Evolutionary conservation across 2,329 filamentous ascomycete genomes (phyloP).

Genomic region (Curvularia spicifera): DNA sequence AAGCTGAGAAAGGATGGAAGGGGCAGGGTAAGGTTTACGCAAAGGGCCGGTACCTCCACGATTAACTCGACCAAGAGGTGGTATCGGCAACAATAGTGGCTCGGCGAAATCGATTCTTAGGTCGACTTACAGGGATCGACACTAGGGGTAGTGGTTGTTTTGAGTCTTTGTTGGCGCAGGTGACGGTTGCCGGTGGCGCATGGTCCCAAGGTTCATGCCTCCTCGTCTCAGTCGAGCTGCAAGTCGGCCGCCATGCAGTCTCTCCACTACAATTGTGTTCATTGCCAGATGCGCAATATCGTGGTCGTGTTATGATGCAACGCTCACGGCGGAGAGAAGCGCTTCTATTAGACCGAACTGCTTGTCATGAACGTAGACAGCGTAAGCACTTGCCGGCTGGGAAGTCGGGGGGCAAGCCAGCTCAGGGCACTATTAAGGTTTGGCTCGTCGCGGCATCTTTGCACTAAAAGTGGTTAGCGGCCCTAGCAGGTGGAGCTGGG

Average conservation of each 20-base stretch:
- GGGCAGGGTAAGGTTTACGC: not conserved
- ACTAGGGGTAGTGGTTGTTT: not conserved
- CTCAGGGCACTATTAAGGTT: not conserved
- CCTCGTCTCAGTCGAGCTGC: not conserved
- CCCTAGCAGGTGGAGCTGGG: not conserved
- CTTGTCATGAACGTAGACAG: not conserved
- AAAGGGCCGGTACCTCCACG: not conserved
- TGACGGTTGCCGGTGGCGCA: not conserved
- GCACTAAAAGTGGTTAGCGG: not conserved
- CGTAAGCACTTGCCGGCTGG: not conserved
- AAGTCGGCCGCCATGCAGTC: not conserved
- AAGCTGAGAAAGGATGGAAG: not conserved
- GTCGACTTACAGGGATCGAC: not conserved
- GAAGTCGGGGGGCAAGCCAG: not conserved
- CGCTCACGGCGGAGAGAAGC: not conserved
- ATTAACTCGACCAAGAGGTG: not conserved
- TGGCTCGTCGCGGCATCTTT: not conserved
- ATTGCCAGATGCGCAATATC: not conserved
- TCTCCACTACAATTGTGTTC: not conserved
- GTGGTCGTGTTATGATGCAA: too few relatives aligned
- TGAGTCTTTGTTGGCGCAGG: not conserved
- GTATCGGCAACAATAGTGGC: conserved; percentile 1
- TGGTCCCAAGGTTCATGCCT: not conserved
- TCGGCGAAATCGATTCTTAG: not conserved
- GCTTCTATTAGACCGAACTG: not conserved